These are phyloP conservation scores for Entomortierella beljakovae DNA, from an alignment of 192 early-diverging fungal genomes.

Conservation along the genomic window DNA sequence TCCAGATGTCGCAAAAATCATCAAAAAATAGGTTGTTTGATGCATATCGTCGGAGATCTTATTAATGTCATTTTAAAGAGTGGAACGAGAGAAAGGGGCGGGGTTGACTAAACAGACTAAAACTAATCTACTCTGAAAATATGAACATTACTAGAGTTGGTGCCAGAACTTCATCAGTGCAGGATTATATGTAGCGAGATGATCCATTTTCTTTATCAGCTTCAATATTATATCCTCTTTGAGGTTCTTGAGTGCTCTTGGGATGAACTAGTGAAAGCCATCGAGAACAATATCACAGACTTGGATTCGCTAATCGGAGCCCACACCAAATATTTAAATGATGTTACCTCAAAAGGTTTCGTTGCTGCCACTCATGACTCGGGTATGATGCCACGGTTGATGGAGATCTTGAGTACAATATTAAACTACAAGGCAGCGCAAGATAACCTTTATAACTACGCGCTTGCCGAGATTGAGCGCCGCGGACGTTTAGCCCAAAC, in stretches of 20 bases:
- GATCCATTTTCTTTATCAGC: constrained; percentile 94
- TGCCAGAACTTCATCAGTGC: constrained; percentile 74
- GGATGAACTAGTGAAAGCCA: constrained; percentile 75
- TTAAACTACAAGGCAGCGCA: constrained; percentile 70
- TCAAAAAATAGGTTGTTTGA: too few species aligned
- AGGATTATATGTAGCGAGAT: constrained; percentile 83
- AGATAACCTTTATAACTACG: constrained; percentile 64
- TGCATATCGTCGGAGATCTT: too few species aligned
- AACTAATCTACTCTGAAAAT: not conserved
- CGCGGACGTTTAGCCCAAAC: constrained; percentile 42
- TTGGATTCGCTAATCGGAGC: constrained; percentile 85
- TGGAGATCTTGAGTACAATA: constrained; percentile 72
- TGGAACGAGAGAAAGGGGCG: too few species aligned
- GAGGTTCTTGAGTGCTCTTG: constrained; percentile 94
- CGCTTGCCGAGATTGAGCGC: constrained; percentile 51
- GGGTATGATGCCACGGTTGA: constrained; percentile 57
- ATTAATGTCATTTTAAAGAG: too few species aligned
- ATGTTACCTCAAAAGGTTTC: constrained; percentile 75
- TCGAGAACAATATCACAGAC: constrained; percentile 72
- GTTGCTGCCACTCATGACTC: constrained; percentile 60
- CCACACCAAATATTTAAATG: constrained; percentile 79
- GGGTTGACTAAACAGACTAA: too few species aligned
- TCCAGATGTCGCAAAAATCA: too few species aligned
- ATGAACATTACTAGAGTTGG: constrained; percentile 51
- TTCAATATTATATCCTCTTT: constrained; percentile 94